Evolutionary conservation across 495 filamentous ascomycete genomes (phyloP).

Genomic region (Chlorociboria aeruginascens): DNA sequence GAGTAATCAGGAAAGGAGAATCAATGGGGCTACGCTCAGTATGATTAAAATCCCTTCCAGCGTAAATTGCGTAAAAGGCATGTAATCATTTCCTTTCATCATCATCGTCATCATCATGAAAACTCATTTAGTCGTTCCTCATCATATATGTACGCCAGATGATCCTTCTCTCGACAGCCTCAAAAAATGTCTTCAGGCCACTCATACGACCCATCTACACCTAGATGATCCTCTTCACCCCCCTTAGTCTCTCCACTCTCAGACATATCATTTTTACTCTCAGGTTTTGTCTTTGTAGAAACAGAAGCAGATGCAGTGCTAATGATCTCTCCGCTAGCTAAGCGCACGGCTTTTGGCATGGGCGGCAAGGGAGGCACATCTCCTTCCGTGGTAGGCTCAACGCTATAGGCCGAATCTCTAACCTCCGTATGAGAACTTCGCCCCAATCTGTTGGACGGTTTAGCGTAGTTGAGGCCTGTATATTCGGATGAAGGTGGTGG

Average conservation of each 20-base stretch:
- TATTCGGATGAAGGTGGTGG: neutral
- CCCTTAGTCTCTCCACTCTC: neutral
- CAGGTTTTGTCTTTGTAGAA: neutral
- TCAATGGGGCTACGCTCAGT: too few relatives aligned
- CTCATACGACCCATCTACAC: slow-evolving; percentile 4
- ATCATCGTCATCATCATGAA: too few relatives aligned
- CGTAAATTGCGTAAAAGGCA: too few relatives aligned
- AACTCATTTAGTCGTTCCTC: too few relatives aligned
- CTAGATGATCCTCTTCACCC: neutral
- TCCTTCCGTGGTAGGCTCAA: neutral
- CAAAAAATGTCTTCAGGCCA: slow-evolving; percentile 15
- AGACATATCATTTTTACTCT: neutral
- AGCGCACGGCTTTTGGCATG: slow-evolving; percentile 6
- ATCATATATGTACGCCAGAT: too few relatives aligned
- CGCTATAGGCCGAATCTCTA: neutral
- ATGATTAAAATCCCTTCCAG: too few relatives aligned
- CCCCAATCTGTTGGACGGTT: neutral
- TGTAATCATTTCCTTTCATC: too few relatives aligned
- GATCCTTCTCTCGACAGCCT: neutral
- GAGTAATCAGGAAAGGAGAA: too few relatives aligned
- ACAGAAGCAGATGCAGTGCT: neutral
- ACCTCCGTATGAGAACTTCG: neutral
- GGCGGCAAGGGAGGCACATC: slow-evolving; percentile 14
- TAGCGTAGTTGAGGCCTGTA: neutral
- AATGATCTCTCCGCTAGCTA: slow-evolving; percentile 12